phyloP scores from a whole-genome alignment of 805 yeast species.

The Candida ascalaphidarum region DNA sequence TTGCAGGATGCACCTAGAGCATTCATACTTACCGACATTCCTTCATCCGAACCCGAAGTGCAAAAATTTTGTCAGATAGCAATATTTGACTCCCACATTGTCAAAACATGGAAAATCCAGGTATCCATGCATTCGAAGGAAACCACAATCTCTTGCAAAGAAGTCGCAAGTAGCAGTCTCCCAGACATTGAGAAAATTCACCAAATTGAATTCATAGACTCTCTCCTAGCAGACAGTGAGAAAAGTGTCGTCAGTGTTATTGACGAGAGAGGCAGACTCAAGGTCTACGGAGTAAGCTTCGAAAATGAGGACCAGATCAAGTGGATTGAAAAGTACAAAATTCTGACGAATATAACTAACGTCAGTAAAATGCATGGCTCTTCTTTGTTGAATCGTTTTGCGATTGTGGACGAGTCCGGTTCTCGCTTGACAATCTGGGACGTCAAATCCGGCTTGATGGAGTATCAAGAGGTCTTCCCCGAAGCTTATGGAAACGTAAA shows the following conservation, averaged over 20 bases:
- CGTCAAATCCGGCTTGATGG: conserved; percentile 55
- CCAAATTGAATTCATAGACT: conserved; percentile 54
- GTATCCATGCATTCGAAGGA: not conserved
- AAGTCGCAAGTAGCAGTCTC: too few relatives aligned
- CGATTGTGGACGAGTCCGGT: conserved; percentile 53
- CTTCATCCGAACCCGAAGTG: conserved; percentile 6
- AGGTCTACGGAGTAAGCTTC: conserved; percentile 8
- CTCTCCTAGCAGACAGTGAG: conserved; percentile 22
- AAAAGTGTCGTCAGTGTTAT: conserved; percentile 62
- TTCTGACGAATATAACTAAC: conserved; percentile 48
- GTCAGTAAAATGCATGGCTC: conserved; percentile 62
- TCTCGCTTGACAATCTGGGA: conserved; percentile 72
- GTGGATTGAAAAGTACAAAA: conserved; percentile 46
- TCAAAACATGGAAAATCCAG: conserved; percentile 35
- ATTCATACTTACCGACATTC: too few relatives aligned
- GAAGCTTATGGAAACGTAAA: conserved; percentile 30
- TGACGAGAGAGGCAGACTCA: conserved; percentile 28
- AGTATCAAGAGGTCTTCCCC: conserved; percentile 42
- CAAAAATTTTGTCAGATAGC: conserved; percentile 38
- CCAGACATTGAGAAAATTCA: conserved; percentile 18
- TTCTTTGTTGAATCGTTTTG: conserved; percentile 59
- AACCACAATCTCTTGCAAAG: too few relatives aligned
- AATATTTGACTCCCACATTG: conserved; percentile 30
- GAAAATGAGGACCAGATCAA: conserved; percentile 17
- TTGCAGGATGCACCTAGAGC: too few relatives aligned